Evolutionary conservation across 1,284 basidiomycete genomes (phyloP).

Genomic region (Peniophora sp.): DNA sequence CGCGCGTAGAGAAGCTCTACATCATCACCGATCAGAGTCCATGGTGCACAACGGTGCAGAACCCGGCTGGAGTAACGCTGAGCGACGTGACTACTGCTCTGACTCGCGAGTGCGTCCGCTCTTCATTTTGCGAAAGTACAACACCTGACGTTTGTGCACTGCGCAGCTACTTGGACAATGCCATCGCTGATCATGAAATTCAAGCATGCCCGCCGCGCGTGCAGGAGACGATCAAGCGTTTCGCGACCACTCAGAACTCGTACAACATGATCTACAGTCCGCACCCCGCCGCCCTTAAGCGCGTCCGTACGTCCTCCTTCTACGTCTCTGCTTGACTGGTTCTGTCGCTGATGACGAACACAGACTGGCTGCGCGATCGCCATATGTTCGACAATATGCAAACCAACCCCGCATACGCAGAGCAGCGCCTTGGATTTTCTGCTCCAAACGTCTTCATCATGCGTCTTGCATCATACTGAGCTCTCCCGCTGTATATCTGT

Average conservation of each 20-base stretch:
- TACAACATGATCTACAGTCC: slow-evolving; percentile 41
- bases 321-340: neutral
- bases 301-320: neutral
- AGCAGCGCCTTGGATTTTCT: slow-evolving; percentile 56
- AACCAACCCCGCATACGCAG: slow-evolving; percentile 51
- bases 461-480: slow-evolving; percentile 23
- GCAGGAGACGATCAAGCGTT: slow-evolving; percentile 61
- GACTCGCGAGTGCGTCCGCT: slow-evolving; percentile 58
- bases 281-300: slow-evolving; percentile 14
- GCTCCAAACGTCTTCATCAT: slow-evolving; percentile 74
- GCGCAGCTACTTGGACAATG: slow-evolving; percentile 61
- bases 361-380: slow-evolving; percentile 71
- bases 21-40: slow-evolving; percentile 67
- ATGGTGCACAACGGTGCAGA: slow-evolving; percentile 74
- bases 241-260: slow-evolving; percentile 19
- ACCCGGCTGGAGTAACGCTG: slow-evolving; percentile 65
- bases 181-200: slow-evolving; percentile 61
- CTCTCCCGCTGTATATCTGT: neutral
- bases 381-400: slow-evolving; percentile 60
- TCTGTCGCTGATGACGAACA: slow-evolving; percentile 2
- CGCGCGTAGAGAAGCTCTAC: slow-evolving; percentile 65
- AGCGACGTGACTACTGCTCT: slow-evolving; percentile 58
- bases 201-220: slow-evolving; percentile 46
- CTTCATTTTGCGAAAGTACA: neutral
- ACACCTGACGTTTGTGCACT: slow-evolving; percentile 3